Evolutionary conservation across 2,329 filamentous ascomycete genomes (phyloP).

Genomic region (Paracorniculantispora psalliotae): DNA sequence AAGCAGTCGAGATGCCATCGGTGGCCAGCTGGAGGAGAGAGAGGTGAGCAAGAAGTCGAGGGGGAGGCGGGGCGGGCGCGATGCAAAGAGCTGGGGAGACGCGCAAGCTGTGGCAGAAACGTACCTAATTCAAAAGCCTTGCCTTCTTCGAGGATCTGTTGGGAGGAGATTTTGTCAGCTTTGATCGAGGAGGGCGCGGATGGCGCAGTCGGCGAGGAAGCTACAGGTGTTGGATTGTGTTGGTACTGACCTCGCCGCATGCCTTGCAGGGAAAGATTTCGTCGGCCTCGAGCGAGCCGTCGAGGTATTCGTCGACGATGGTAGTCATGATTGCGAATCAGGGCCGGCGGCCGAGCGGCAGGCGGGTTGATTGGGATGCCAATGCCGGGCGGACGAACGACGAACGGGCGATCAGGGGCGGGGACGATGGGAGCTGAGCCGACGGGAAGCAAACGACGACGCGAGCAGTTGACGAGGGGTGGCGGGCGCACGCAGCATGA

Average conservation of each 20-base stretch:
- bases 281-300: conserved; percentile 67
- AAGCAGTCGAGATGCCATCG: conserved; percentile 99
- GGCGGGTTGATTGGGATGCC: background rate
- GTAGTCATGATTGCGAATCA: conserved; percentile 36
- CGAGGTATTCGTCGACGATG: conserved; percentile 56
- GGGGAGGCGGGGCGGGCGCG: background rate
- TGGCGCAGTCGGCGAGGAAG: background rate
- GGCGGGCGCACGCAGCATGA: background rate
- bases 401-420: conserved; percentile 4
- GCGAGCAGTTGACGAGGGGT: background rate
- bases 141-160: conserved; percentile 90
- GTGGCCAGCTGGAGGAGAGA: conserved; percentile 66
- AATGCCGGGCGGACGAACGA: background rate
- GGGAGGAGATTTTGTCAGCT: conserved; percentile 16
- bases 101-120: conserved; percentile 25
- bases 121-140: conserved; percentile 96
- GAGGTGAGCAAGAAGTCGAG: conserved; percentile 23
- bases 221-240: too few species aligned
- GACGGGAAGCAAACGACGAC: conserved; percentile 4
- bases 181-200: background rate
- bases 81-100: background rate
- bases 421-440: background rate
- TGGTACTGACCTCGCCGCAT: conserved; percentile 75
- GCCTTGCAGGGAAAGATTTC: conserved; percentile 89
- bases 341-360: background rate